Conservation (phyloP, 495 filamentous ascomycete species). For the Aspergillus bridgeri region DNA sequence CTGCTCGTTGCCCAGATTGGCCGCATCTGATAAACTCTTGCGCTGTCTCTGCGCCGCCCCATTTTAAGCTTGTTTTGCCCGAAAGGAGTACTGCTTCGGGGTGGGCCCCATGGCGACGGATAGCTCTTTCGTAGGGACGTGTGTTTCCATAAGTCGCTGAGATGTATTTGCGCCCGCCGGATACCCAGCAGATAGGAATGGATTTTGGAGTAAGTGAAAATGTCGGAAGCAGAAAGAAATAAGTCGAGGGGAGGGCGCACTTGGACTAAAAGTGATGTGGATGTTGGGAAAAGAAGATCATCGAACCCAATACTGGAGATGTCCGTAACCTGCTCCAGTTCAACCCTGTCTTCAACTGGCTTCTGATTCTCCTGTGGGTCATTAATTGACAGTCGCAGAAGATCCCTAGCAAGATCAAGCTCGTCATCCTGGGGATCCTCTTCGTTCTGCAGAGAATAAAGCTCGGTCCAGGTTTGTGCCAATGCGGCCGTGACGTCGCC, state of each 20-base stretch:
- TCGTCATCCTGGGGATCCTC: slow-evolving; percentile 70
- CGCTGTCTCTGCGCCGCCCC: slow-evolving; percentile 56
- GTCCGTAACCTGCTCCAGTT: slow-evolving; percentile 19
- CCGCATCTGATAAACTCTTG: slow-evolving; percentile 61
- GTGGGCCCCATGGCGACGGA: slow-evolving; percentile 63
- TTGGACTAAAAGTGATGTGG: slow-evolving; percentile 66
- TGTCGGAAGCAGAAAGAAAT: slow-evolving; percentile 71
- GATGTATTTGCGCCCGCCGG: slow-evolving; percentile 73
- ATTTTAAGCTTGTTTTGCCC: slow-evolving; percentile 52
- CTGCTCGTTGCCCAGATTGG: slow-evolving; percentile 83
- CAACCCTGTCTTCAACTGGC: slow-evolving; percentile 36
- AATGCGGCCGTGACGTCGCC: slow-evolving; percentile 77
- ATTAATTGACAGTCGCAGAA: slow-evolving; percentile 64
- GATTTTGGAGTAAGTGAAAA: slow-evolving; percentile 74
- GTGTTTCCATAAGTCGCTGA: slow-evolving; percentile 82
- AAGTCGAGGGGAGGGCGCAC: slow-evolving; percentile 81
- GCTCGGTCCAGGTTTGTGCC: slow-evolving; percentile 68
- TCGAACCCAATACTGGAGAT: slow-evolving; percentile 55
- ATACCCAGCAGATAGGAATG: slow-evolving; percentile 84
- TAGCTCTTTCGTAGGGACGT: slow-evolving; percentile 71
- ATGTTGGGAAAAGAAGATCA: slow-evolving; percentile 76
- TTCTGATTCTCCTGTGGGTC: slow-evolving; percentile 23
- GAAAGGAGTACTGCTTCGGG: slow-evolving; percentile 55
- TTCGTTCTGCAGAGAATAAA: slow-evolving; percentile 69
- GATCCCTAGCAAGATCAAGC: slow-evolving; percentile 74